Conservation (phyloP, 805 yeast species). For the Wickerhamiella siamensis region DNA sequence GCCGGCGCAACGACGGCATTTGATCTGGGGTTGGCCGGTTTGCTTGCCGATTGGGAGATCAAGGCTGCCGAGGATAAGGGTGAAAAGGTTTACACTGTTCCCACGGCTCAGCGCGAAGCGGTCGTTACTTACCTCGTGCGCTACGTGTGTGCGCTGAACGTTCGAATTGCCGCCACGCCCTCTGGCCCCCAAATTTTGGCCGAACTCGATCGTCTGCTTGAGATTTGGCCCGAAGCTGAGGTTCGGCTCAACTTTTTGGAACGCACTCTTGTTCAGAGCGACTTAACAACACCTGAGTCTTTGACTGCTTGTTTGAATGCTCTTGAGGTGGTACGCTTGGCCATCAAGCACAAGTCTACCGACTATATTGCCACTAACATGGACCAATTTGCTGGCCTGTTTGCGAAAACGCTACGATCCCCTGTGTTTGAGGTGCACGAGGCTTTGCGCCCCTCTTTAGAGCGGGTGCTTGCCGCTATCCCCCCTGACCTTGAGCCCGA, state of each 20-base stretch:
- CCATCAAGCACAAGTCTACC: constrained; percentile 59
- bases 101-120: constrained; percentile 72
- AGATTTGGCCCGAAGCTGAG: constrained; percentile 83
- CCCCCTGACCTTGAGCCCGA: constrained; percentile 37
- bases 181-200: constrained; percentile 68
- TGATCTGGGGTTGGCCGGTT: constrained; percentile 80
- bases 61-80: constrained; percentile 21
- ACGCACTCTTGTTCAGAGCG: constrained; percentile 66
- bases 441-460: constrained; percentile 59
- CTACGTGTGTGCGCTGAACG: constrained; percentile 64
- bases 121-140: constrained; percentile 80
- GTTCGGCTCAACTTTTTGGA: constrained; percentile 81
- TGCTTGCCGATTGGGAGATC: constrained; percentile 75
- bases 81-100: constrained; percentile 37
- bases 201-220: constrained; percentile 58
- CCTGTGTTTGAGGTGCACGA: constrained; percentile 81
- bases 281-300: constrained; percentile 43
- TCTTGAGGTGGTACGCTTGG: constrained; percentile 72
- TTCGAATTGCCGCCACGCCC: constrained; percentile 56
- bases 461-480: constrained; percentile 54
- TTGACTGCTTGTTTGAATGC: constrained; percentile 80
- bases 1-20: constrained; percentile 35
- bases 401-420: constrained; percentile 69
- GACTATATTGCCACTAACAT: constrained; percentile 70
- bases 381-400: constrained; percentile 49